Base-by-base conservation (phyloP, 2,329 filamentous ascomycete genomes). In the Diaporthe nobilis region DNA sequence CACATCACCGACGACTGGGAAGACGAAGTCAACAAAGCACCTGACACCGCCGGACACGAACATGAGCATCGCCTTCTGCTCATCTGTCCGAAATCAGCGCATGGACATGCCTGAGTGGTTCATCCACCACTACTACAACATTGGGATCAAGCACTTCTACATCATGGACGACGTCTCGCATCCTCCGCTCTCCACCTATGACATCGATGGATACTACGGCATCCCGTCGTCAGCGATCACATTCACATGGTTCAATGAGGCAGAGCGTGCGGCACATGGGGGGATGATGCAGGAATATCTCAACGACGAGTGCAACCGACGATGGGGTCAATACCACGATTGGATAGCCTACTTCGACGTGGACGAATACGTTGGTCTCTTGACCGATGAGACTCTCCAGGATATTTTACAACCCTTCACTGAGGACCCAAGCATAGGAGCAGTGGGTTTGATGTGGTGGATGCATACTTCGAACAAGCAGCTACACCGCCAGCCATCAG, bases 271-370 rank as follows among this genome's bases (percentile, higher is more conserved):
- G 17, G 28, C 39, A 3, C 58, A 73, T 25, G 68, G 68, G 4
- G 37, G 39, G 15, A 31, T 37, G 39, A 73, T 73, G 71, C 71
- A 73, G 58, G 57, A 51, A 17, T 63, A 31, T 17, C 57, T 73
- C 44, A 63, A 73, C 12, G 71, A 73, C 47, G 55, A 73, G 17
- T 73, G 71, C 58, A 73, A 63, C 34, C 57, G 57, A 15, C 17
- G 81, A 79, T 57, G 79, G 80, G 37, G 75, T 75, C 20, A 77
- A 77, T 20, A 81, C 25, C 74, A 81, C 78, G 68, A 71, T 13
- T 83, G 82, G 81, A 81, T 83, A 25, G 82, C 79, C 12, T 83
- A 81, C 72, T 77, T 83, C 42, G 82, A 83, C 76, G 77, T 76
- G 28, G 82, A 83, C 71, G 82, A 84, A 75, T 84, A 83, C 72